Evolutionary conservation across 176 grass and related monocot genomes (phyloP).

Genomic region (Carex myosuroides): DNA sequence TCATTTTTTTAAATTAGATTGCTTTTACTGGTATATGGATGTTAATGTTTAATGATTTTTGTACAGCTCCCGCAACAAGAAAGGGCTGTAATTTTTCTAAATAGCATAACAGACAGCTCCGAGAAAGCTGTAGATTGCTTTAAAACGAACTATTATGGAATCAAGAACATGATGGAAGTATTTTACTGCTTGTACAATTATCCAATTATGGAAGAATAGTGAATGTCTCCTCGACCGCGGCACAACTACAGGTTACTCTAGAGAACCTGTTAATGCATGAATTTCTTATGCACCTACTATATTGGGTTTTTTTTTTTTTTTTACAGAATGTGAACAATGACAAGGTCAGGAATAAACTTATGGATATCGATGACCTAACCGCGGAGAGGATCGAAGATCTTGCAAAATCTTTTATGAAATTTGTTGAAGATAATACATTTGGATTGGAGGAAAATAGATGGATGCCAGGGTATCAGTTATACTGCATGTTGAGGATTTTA

Average conservation of each 20-base stretch:
- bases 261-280: neutral
- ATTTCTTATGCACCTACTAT: neutral
- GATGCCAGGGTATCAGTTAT: neutral
- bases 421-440: neutral
- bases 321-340: neutral
- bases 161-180: neutral
- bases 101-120: neutral
- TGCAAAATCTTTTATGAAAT: neutral
- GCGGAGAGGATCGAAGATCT: neutral
- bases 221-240: neutral
- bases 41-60: neutral
- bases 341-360: neutral
- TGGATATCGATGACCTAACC: neutral
- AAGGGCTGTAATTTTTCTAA: neutral
- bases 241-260: neutral
- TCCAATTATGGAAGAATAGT: neutral
- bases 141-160: neutral
- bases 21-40: neutral
- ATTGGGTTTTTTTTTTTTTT: neutral
- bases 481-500: conserved; percentile 53
- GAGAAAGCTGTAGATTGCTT: neutral
- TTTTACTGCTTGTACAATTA: neutral
- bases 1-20: neutral
- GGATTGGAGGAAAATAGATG: neutral
- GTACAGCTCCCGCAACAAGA: neutral